These are phyloP conservation scores for Jatropha curcas DNA, from an alignment of 345 rosid genomes.

Conservation along the genomic window DNA sequence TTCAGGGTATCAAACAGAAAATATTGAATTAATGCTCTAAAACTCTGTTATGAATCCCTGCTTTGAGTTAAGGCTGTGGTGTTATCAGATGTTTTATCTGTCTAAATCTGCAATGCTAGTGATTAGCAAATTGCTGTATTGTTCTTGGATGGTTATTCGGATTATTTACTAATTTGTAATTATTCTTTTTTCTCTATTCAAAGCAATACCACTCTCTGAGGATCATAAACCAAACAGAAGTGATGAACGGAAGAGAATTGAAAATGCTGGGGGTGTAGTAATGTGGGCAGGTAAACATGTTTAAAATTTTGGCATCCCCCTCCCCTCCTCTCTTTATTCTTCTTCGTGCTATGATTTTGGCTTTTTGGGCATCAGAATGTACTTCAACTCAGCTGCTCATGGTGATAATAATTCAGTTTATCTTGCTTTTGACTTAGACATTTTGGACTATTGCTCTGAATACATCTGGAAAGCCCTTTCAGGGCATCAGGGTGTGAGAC, in stretches of 20 bases:
- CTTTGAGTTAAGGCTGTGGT: background rate
- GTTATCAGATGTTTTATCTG: background rate
- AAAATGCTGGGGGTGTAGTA: conserved; percentile 91
- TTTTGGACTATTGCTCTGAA: background rate
- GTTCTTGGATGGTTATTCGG: background rate
- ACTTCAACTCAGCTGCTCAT: conserved; percentile 11
- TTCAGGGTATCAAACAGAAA: no score
- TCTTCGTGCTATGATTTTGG: background rate
- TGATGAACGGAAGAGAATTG: conserved; percentile 96
- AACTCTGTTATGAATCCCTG: no score
- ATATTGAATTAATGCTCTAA: no score
- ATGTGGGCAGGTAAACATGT: conserved; percentile 92
- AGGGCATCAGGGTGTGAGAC: background rate
- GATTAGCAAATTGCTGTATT: background rate
- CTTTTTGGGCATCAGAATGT: conserved; percentile 3
- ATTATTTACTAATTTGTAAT: background rate
- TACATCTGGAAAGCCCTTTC: no score
- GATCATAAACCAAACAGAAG: conserved; percentile 99
- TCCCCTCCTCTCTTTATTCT: no score
- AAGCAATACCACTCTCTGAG: conserved; percentile 81
- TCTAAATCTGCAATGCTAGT: background rate
- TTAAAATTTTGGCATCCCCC: background rate
- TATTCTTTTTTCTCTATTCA: background rate
- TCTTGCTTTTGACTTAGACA: background rate
- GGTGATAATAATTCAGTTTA: background rate